phyloP scores from a whole-genome alignment of 2,329 filamentous ascomycete species.

The Colletotrichum viniferum region DNA sequence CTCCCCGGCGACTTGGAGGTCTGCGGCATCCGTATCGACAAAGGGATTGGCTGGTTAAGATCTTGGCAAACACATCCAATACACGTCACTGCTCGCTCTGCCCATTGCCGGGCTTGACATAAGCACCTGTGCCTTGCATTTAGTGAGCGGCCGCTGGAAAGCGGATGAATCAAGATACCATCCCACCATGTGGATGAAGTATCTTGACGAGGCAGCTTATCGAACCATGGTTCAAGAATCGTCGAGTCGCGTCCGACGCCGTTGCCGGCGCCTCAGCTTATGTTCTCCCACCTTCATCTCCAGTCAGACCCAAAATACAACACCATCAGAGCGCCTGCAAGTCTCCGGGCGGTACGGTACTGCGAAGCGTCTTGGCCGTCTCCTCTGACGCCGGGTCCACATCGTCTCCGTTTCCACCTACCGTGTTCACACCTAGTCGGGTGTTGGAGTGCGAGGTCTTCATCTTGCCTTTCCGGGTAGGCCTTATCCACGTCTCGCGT shows the following conservation, averaged over 20 bases:
- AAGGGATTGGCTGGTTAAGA: not conserved
- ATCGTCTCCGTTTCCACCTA: not conserved
- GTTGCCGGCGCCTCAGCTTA: not conserved
- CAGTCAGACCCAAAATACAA: not conserved
- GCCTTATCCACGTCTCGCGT: not conserved
- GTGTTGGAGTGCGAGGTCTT: not conserved
- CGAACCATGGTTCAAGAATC: not conserved
- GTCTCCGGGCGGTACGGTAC: not conserved
- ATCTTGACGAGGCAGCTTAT: not conserved
- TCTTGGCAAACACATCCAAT: not conserved
- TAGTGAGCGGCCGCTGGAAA: not conserved
- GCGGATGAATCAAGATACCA: not conserved
- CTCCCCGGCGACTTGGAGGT: not conserved
- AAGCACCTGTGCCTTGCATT: not conserved
- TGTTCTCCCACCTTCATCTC: not conserved
- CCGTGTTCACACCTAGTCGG: not conserved
- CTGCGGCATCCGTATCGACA: slow-evolving; percentile 5
- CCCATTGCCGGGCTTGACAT: not conserved
- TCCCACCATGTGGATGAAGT: not conserved
- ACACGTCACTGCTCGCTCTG: slow-evolving; percentile 5
- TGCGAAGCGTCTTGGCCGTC: not conserved
- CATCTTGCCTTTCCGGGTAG: not conserved
- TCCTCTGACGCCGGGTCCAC: not conserved
- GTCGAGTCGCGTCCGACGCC: not conserved
- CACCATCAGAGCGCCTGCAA: not conserved